Evolutionary conservation across 2,329 filamentous ascomycete species (phyloP), one percentile per base, ranked within the genome.

Genomic region (Nigrospora oryzae): DNA sequence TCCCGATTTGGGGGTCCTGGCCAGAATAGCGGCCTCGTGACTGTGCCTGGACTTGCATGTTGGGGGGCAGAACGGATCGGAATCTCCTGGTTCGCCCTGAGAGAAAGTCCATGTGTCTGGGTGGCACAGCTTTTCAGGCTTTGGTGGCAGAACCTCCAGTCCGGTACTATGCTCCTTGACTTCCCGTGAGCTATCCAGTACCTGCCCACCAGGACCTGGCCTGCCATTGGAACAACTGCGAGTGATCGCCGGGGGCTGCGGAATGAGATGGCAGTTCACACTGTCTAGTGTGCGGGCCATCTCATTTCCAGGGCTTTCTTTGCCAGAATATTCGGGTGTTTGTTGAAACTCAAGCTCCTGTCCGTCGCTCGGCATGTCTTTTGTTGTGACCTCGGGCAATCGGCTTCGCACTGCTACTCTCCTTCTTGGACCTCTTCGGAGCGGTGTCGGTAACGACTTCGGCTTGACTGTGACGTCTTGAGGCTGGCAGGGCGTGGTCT

Each of bases 331-430:
- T 4, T 23, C 19, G 19, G 28, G 10, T 17, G 23, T 15, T 13
- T 31, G 33, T 28, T 15, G 16, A 36, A 16, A 11, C 8, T 23
- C 12, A 14, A 28, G 16, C 4, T 13, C 17, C 11, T 10, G 12
- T 28, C 36, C 38, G 7, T 11, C 14, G 12, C 30, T 45, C 10
- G 40, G 34, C 11, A 53, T n/a, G 6, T 59, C 51, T 11, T 56
- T 57, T 8, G 55, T 60, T 3, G 58, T 60, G 6, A 61, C 54
- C 50, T 61, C 59, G 4, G 58, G 60, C 16, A 61, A 39, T 15
- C 49, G 55, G 23, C 59, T 61, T 7, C 52, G 43, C 11, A 51
- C 33, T 53, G 53, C 31, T 19, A 38, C 48, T 46, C 53, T 49
- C n/a, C 49, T 47, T 44, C 48, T 50, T 33, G 49, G 49, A 16